These are phyloP conservation scores for Lichtheimia corymbifera DNA, from an alignment of 371 early-diverging fungal genomes.

Conservation along the genomic window DNA sequence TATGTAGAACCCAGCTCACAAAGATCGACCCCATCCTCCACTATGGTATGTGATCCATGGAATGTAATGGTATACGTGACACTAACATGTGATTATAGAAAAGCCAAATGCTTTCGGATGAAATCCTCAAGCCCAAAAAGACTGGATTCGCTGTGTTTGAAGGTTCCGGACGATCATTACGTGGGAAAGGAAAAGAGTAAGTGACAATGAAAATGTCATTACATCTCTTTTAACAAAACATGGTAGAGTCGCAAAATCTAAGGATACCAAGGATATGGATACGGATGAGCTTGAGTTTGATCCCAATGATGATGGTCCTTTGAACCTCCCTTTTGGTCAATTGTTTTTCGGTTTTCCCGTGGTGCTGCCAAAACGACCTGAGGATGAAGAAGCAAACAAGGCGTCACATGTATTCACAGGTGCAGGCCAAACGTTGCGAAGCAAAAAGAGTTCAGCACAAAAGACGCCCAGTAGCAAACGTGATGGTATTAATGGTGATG, in stretches of 20 bases:
- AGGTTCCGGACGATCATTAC: slow-evolving; percentile 42
- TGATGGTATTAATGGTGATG: slow-evolving; percentile 7
- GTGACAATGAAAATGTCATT: background rate
- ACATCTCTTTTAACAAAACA: too few species aligned
- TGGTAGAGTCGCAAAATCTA: too few species aligned
- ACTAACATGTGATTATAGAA: slow-evolving; percentile 32
- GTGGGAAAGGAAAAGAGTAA: slow-evolving; percentile 45
- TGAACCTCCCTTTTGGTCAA: slow-evolving; percentile 86
- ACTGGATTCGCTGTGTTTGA: slow-evolving; percentile 39
- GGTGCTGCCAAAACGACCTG: slow-evolving; percentile 41
- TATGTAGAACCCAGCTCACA: slow-evolving; percentile 83
- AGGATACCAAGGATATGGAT: slow-evolving; percentile 17
- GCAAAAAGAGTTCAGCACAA: slow-evolving; percentile 22
- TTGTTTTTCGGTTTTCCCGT: slow-evolving; percentile 87
- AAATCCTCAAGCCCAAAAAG: slow-evolving; percentile 38
- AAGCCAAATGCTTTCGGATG: slow-evolving; percentile 52
- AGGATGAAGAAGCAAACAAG: slow-evolving; percentile 19
- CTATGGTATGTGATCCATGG: slow-evolving; percentile 33
- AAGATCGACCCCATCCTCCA: slow-evolving; percentile 37
- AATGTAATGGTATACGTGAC: background rate
- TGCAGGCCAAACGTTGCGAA: slow-evolving; percentile 40
- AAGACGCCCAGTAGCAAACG: slow-evolving; percentile 1
- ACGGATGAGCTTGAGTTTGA: slow-evolving; percentile 33
- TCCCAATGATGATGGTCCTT: slow-evolving; percentile 69
- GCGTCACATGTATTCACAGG: slow-evolving; percentile 25